Conservation (phyloP, 2,329 filamentous ascomycete genomes). For the Exophiala viscosa region DNA sequence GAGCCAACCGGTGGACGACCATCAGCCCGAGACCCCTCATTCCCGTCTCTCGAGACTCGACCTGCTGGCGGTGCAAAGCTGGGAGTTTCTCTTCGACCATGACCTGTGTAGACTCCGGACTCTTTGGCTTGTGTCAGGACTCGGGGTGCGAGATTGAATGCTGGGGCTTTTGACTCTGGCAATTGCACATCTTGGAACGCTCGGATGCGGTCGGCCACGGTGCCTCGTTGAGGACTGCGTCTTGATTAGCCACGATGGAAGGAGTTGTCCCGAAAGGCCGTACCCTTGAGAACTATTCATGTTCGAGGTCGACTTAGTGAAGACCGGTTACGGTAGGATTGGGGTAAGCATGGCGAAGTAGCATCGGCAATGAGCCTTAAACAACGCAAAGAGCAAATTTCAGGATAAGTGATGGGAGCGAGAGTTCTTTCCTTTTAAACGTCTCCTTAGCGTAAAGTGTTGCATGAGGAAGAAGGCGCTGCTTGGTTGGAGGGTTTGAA, state of each 20-base stretch:
- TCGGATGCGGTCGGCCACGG: constrained; percentile 27
- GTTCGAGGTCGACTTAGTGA: constrained; percentile 13
- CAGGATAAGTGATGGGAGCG: too few species aligned
- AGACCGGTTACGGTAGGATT: constrained; percentile 11
- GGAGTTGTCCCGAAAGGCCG: background rate
- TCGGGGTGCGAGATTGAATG: constrained; percentile 9
- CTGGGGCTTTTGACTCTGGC: constrained; percentile 8
- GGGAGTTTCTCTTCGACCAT: constrained; percentile 7
- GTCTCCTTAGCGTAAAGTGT: background rate
- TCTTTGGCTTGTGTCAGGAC: constrained; percentile 7
- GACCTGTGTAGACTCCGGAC: constrained; percentile 2
- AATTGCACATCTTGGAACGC: constrained; percentile 24
- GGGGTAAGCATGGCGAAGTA: background rate
- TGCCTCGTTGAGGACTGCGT: constrained; percentile 20
- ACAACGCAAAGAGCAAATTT: background rate
- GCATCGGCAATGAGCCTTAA: background rate
- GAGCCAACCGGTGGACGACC: constrained; percentile 10
- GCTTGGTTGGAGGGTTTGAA: too few species aligned
- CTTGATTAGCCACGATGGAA: constrained; percentile 1
- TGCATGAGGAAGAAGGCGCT: background rate
- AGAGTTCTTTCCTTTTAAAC: too few species aligned
- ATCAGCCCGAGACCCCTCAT: constrained; percentile 13
- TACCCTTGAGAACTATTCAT: constrained; percentile 19
- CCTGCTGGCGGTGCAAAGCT: constrained; percentile 9
- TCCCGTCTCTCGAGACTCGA: constrained; percentile 10